Percentiles rank a stretch among this genome's conserved stretches.
These are phyloP conservation scores for Periconia sp. DNA, from an alignment of 2,329 filamentous ascomycete genomes.

Conservation along the genomic window DNA sequence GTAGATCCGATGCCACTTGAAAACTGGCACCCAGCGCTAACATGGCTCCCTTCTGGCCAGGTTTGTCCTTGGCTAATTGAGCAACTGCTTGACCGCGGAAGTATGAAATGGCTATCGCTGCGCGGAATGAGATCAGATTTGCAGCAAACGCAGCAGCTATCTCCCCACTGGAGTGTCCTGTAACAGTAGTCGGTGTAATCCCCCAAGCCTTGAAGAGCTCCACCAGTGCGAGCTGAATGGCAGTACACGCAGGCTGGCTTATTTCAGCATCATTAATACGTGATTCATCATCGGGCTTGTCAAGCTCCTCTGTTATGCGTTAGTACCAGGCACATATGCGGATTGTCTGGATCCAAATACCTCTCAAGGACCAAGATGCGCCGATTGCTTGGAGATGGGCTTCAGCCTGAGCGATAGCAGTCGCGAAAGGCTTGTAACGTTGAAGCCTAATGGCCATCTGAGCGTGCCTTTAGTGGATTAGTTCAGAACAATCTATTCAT, in stretches of 20 bases:
- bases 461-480: too few relatives aligned
- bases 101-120: not conserved
- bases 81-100: not conserved
- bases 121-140: not conserved
- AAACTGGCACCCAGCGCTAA: constrained; percentile 38
- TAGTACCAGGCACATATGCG: not conserved
- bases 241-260: constrained; percentile 21
- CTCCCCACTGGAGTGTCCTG: constrained; percentile 28
- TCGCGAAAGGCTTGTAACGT: too few relatives aligned
- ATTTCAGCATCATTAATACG: constrained; percentile 14
- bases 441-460: too few relatives aligned
- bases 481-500: too few relatives aligned
- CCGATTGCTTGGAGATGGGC: too few relatives aligned
- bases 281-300: not conserved
- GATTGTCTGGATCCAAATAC: not conserved
- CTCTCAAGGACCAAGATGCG: too few relatives aligned
- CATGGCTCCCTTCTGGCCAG: constrained; percentile 26
- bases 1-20: constrained; percentile 7
- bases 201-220: constrained; percentile 15
- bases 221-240: constrained; percentile 23
- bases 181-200: constrained; percentile 15
- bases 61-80: not conserved
- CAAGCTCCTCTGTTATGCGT: not conserved
- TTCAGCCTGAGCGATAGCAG: too few relatives aligned
- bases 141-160: constrained; percentile 29